Base-by-base conservation (phyloP, 805 yeast species). In the Ogataea allantospora region DNA sequence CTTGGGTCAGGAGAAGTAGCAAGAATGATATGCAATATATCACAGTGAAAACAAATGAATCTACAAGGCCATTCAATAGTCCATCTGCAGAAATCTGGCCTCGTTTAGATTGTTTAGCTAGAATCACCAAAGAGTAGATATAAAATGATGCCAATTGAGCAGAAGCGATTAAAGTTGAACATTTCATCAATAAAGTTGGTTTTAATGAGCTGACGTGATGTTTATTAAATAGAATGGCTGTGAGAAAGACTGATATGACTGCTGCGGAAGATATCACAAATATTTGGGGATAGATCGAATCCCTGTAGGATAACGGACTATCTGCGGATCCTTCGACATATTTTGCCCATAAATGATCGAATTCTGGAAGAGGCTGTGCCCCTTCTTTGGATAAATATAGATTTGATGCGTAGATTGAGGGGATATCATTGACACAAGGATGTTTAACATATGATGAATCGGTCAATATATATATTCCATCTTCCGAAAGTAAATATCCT, bases 191-290 rank as follows among this genome's bases (percentile, higher is more conserved):
- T 35, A 65, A 47, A 8, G 85, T 70, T 1, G 87, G 83, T 49
- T 73, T 77, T 37, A 77, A 75, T 8, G 83, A 76, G 35, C 51
- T 40, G 31, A 60, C 23, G 39, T 61, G 59, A 27, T 78, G 77
- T 53, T 78, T 80, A 6, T 88, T 75, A 44, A 80, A 71, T 11
- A 81, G 77, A 35, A 82, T 70, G 7, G 84, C 60, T 0, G 88
- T 78, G 16, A 80, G 62, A 46, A 77, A 78, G 58, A 80, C 65
- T 3, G 83, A 73, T 5, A 83, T 72, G 13, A 83, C 82, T 6
- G 83, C 75, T 55, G 83, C 79, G 0, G 79, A 71, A 7, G 86
- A 71, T 14, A 83, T 55, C 0, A 85, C 72, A 53, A 79, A 78
- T 1, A 83, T 63, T 25, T 80, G 68, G 0, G 88, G 79, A 42